phyloP scores from a whole-genome alignment of 768 basidiomycete species.

The Naganishia friedmannii region DNA sequence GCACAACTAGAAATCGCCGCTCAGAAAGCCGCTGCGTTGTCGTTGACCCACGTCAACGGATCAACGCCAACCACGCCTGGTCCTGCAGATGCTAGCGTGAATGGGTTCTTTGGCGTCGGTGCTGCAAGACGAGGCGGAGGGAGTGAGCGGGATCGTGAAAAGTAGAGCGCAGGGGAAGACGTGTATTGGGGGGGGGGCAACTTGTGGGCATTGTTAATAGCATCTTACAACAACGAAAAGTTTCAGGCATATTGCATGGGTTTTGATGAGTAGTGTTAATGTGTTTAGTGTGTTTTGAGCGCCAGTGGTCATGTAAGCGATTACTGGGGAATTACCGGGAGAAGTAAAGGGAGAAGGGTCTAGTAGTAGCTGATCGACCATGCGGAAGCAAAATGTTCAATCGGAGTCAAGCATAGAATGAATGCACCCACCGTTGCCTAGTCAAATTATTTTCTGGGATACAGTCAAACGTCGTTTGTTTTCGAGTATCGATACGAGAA shows the following conservation, averaged over 20 bases:
- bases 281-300: no score
- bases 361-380: neutral
- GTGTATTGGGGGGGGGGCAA: neutral
- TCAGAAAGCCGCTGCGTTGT: slow-evolving; percentile 14
- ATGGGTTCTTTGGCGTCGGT: slow-evolving; percentile 6
- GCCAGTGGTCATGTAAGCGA: no score
- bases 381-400: slow-evolving; percentile 5
- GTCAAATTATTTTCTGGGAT: neutral
- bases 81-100: neutral
- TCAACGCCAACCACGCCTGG: slow-evolving; percentile 7
- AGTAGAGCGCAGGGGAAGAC: neutral
- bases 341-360: no score
- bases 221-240: no score
- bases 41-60: neutral
- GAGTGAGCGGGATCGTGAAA: slow-evolving; percentile 9
- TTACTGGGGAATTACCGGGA: no score
- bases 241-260: no score
- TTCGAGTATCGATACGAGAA: no score
- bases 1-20: slow-evolving; percentile 43
- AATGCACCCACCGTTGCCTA: neutral
- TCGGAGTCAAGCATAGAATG: neutral
- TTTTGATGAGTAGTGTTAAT: no score
- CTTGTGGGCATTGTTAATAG: no score
- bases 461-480: no score
- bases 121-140: slow-evolving; percentile 13